phyloP scores from a whole-genome alignment of 2,329 filamentous ascomycete genomes.

The Phaeosphaeria sp. region DNA sequence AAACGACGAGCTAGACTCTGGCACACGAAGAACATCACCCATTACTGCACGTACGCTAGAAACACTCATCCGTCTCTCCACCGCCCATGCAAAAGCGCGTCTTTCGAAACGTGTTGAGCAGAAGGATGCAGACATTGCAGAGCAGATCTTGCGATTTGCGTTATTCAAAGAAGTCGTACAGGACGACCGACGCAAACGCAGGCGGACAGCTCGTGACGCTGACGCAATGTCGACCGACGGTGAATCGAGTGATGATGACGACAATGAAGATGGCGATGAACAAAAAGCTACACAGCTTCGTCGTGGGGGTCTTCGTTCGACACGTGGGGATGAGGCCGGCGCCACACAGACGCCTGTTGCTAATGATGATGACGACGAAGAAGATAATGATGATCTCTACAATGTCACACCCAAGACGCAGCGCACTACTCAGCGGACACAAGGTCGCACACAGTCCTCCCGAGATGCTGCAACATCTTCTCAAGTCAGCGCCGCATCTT shows the following conservation, averaged over 20 bases:
- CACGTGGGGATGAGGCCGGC: slow-evolving; percentile 37
- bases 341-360: slow-evolving; percentile 40
- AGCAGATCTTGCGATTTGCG: slow-evolving; percentile 89
- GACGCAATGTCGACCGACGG: slow-evolving; percentile 63
- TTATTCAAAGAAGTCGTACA: slow-evolving; percentile 94
- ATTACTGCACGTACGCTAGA: slow-evolving; percentile 97
- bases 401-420: slow-evolving; percentile 57
- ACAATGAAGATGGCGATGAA: slow-evolving; percentile 66
- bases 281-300: slow-evolving; percentile 32
- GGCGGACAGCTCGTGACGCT: slow-evolving; percentile 71
- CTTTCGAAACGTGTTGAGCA: slow-evolving; percentile 89
- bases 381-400: slow-evolving; percentile 63
- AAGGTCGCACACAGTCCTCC: slow-evolving; percentile 35
- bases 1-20: slow-evolving; percentile 95
- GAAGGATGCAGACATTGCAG: slow-evolving; percentile 84
- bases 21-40: slow-evolving; percentile 89
- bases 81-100: slow-evolving; percentile 91
- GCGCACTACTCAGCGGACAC: slow-evolving; percentile 53
- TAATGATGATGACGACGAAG: slow-evolving; percentile 58
- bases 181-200: slow-evolving; percentile 79
- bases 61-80: slow-evolving; percentile 96
- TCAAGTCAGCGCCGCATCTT: slow-evolving; percentile 78
- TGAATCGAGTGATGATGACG: slow-evolving; percentile 66
- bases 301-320: slow-evolving; percentile 49
- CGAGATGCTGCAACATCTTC: slow-evolving; percentile 53